A percentile compares a stretch with the other conserved stretches of the same genome.
Evolutionary conservation across 2,329 filamentous ascomycete species (phyloP).

Genomic region (Claviceps sp.): DNA sequence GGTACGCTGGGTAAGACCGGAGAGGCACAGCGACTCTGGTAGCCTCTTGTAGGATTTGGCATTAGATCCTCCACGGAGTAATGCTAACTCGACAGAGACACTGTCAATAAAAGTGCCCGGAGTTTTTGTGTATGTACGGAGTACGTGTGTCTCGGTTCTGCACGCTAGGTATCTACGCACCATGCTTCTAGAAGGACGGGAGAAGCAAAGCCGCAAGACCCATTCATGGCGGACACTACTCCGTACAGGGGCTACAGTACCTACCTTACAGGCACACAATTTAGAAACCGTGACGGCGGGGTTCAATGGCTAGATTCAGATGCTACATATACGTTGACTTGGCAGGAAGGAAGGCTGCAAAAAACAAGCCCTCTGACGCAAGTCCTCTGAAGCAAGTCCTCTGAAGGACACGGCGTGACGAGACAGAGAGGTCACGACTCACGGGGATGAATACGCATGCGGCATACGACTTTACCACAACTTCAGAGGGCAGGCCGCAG

Average conservation of each 20-base stretch:
- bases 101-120: not conserved
- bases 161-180: not conserved
- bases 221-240: not conserved
- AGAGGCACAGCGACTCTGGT: not conserved
- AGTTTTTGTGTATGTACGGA: not conserved
- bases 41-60: not conserved
- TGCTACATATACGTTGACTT: no score
- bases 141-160: not conserved
- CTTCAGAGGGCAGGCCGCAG: no score
- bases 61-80: not conserved
- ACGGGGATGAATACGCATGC: no score
- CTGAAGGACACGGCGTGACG: no score
- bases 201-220: conserved; percentile 11
- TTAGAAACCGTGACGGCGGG: not conserved
- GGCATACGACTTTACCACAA: no score
- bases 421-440: no score
- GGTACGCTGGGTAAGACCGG: not conserved
- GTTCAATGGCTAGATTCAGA: not conserved
- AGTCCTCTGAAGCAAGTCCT: no score
- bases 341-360: no score
- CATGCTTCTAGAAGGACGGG: conserved; percentile 18
- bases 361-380: no score
- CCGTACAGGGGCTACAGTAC: no score
- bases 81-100: not conserved
- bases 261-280: no score